Base-by-base conservation (phyloP, 495 filamentous ascomycete species). In the Talaromyces trachyspermus region DNA sequence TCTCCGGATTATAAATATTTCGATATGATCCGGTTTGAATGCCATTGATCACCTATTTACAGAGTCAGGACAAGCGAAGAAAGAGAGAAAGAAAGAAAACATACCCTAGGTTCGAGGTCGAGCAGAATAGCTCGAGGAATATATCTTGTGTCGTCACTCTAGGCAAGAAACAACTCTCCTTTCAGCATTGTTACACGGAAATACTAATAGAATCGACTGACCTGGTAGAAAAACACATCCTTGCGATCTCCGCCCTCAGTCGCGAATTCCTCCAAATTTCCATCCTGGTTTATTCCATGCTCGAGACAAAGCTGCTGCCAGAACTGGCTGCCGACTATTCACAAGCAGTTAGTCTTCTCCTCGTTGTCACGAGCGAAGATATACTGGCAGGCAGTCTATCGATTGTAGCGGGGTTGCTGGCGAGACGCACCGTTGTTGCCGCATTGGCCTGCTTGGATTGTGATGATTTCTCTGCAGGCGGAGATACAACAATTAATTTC, bases 1-100 rank as follows among this genome's bases (percentile, higher is more conserved):
- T 98, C 62, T 98, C 92, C 6, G 92, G 92, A 64, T 98, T 98
- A 76, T 97, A 98, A 47, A 98, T 98, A 61, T 97, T 95, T 57
- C 83, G 84, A 71, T 98, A 97, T 1, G 88, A 80, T 9, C 92
- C 89, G 29, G 84, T 81, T 70, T 95, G 92, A 55, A 98, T 97
- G 35, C 77, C 67, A 60, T 96, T 83, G 55, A 98, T 88, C 36
- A 98, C 86, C 84, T 88, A 54, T 25, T 26, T 27, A 43, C 20
- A 2, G 8, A 18, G 47, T 26, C 47, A 55, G 46, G 52, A 54
- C 43, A 45, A 39, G 17, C 29, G 30, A 15, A 49, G 27, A 6
- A 43, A 19, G 15, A 14, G 41, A 17, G 12, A 23, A n/a, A n/a
- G 15, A 5, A 33, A n/a, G 23, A 17, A 11, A 26, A 62, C 80